Evolutionary conservation across 331 rosid genomes (phyloP).

Genomic region (Ulmus americana): DNA sequence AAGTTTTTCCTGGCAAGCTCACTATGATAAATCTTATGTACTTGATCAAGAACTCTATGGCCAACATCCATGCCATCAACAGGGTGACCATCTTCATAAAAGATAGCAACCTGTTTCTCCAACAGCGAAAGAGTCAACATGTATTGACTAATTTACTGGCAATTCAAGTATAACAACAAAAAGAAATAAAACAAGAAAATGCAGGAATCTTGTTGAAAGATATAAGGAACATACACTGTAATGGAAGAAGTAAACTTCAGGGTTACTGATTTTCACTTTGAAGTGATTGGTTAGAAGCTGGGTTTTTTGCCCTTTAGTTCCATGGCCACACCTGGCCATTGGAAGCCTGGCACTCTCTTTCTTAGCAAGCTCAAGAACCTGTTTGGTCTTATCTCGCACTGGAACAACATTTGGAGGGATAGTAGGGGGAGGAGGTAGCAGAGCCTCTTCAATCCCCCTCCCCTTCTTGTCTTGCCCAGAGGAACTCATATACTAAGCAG

Average conservation of each 20-base stretch:
- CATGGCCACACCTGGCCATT: conserved; percentile 58
- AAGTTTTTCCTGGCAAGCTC: conserved; percentile 71
- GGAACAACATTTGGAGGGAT: conserved; percentile 54
- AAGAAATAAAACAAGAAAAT: too few species aligned
- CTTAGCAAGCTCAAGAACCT: conserved; percentile 35
- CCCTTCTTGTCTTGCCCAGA: conserved; percentile 22
- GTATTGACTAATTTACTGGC: neutral
- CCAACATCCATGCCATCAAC: conserved; percentile 79
- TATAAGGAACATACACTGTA: conserved; percentile 58
- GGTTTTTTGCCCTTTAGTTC: conserved; percentile 48
- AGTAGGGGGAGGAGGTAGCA: conserved; percentile 78
- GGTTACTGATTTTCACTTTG: conserved; percentile 50
- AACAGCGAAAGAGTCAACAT: neutral
- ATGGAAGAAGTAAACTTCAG: conserved; percentile 58
- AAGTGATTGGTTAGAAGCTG: conserved; percentile 67
- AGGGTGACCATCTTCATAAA: conserved; percentile 89
- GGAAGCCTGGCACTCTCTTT: conserved; percentile 53
- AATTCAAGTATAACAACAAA: neutral
- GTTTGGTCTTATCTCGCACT: conserved; percentile 31
- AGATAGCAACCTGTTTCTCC: conserved; percentile 47
- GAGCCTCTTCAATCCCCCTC: conserved; percentile 26
- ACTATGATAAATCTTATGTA: conserved; percentile 63
- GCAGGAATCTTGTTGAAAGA: neutral
- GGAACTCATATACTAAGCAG: conserved; percentile 49
- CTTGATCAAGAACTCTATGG: conserved; percentile 59